Conservation (phyloP, 225 moss, liverwort and hornwort genomes). For the Ulota crispa region DNA sequence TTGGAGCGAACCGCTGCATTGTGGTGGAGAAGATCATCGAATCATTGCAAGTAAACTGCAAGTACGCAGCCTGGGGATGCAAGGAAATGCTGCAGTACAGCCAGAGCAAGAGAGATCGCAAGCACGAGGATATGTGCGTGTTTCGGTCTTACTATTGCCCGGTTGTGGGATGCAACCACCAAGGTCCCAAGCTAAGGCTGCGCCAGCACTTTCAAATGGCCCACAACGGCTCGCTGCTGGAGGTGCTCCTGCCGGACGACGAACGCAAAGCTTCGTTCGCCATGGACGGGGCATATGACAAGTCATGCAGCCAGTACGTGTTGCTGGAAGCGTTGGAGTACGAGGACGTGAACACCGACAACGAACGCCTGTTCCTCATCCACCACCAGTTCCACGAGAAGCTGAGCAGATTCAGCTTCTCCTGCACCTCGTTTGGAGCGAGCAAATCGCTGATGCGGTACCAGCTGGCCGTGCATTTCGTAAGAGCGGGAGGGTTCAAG, state of each 20-base stretch:
- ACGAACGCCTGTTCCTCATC: background rate
- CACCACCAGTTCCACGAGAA: slow-evolving; percentile 16
- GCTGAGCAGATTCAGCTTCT: slow-evolving; percentile 8
- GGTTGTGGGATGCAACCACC: background rate
- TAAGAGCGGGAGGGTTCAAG: background rate
- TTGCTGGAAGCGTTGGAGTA: background rate
- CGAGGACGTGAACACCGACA: background rate
- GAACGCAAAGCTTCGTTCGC: background rate
- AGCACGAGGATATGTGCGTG: slow-evolving; percentile 4
- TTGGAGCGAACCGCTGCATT: background rate
- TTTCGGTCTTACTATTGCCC: slow-evolving; percentile 12
- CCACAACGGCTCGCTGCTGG: background rate
- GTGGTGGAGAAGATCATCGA: slow-evolving; percentile 28
- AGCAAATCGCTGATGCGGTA: background rate
- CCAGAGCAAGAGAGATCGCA: background rate
- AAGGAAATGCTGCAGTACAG: slow-evolving; percentile 6
- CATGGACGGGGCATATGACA: background rate
- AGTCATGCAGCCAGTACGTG: background rate
- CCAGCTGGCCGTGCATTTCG: background rate
- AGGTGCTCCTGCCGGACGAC: background rate
- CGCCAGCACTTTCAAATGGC: background rate
- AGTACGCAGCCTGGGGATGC: slow-evolving; percentile 11
- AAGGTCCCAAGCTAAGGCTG: background rate
- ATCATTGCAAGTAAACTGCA: slow-evolving; percentile 4
- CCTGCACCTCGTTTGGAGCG: slow-evolving; percentile 5